phyloP scores from a whole-genome alignment of 2,329 filamentous ascomycete genomes.

The Cercospora canescens region DNA sequence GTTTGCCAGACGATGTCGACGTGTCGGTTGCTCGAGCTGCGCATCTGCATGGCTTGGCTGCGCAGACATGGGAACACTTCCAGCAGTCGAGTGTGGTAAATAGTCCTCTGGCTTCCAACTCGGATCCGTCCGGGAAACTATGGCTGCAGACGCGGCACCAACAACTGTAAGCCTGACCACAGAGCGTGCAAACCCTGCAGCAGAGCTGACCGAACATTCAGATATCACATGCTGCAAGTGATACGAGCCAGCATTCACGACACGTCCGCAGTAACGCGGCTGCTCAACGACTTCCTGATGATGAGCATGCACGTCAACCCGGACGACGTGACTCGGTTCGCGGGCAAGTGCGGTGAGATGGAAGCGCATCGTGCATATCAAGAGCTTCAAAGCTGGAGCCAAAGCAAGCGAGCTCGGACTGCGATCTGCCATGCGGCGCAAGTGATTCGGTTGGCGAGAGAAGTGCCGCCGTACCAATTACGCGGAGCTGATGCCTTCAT shows the following conservation, averaged over 20 bases:
- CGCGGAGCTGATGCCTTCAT: slow-evolving; percentile 22
- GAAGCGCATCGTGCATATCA: slow-evolving; percentile 26
- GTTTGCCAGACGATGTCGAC: slow-evolving; percentile 16
- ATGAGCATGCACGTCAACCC: slow-evolving; percentile 22
- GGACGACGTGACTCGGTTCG: slow-evolving; percentile 22
- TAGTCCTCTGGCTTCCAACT: neutral
- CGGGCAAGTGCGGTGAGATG: slow-evolving; percentile 24
- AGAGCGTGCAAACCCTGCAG: neutral
- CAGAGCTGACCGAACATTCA: neutral
- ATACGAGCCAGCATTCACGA: neutral
- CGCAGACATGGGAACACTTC: slow-evolving; percentile 23
- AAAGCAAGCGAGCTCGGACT: slow-evolving; percentile 19
- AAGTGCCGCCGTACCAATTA: slow-evolving; percentile 20
- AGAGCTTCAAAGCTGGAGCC: slow-evolving; percentile 19
- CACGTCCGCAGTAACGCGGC: slow-evolving; percentile 5
- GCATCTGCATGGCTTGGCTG: slow-evolving; percentile 20
- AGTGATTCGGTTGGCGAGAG: slow-evolving; percentile 15
- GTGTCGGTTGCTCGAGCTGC: slow-evolving; percentile 12
- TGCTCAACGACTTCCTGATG: slow-evolving; percentile 22
- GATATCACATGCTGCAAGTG: slow-evolving; percentile 4
- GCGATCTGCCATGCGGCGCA: slow-evolving; percentile 26
- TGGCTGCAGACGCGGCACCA: slow-evolving; percentile 27
- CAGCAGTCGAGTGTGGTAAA: slow-evolving; percentile 18
- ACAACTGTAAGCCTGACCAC: slow-evolving; percentile 12
- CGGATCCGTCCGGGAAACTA: slow-evolving; percentile 20